Evolutionary conservation across 2,329 filamentous ascomycete species (phyloP), one percentile per base, ranked within the genome.

Genomic region (Aureobasidium musti): DNA sequence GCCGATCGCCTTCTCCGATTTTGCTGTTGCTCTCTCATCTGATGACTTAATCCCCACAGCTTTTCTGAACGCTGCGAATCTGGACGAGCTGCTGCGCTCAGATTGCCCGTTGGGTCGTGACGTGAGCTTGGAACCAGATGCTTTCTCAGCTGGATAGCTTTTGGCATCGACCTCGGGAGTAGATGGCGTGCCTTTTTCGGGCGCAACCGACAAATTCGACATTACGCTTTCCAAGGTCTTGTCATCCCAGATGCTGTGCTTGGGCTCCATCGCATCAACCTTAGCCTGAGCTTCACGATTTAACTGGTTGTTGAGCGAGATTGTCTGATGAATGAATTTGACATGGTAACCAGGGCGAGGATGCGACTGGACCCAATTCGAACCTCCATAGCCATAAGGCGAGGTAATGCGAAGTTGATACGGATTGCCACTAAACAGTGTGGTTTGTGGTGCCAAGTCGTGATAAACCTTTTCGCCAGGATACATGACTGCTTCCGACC

Each of bases 401-500:
- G 76, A 77, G 4, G 73, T 65, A 6, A 78, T 74, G 4, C 71
- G 69, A 30, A 63, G 33, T 8, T 30, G 19, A 56, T 80, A 80
- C 1, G 77, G 78, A 66, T 80, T 80, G 28, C 70, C 70, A 50
- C 57, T 74, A 56, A 76, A 75, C 8, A 77, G 35, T 3, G 61
- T 39, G 41, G 28, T 54, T 17, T 56, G 68, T 1, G 30, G 43
- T 28, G 30, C 49, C 54, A 67, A 70, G 66, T 76, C 74, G 67
- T 76, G 74, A 67, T 78, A 78, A 3, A 72, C 49, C 68, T 76
- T 75, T 68, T 78, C 72, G 17, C 66, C 68, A 39, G 80, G 80
- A 69, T 82, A 82, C 75, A 81, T 79, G 63, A 82, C 80, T 1
- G 81, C 81, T 66, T 76, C 75, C 21, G 77, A 77, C 81, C 81